These are phyloP conservation scores for Boletus reticuloceps DNA, from an alignment of 768 basidiomycete genomes.

Conservation along the genomic window DNA sequence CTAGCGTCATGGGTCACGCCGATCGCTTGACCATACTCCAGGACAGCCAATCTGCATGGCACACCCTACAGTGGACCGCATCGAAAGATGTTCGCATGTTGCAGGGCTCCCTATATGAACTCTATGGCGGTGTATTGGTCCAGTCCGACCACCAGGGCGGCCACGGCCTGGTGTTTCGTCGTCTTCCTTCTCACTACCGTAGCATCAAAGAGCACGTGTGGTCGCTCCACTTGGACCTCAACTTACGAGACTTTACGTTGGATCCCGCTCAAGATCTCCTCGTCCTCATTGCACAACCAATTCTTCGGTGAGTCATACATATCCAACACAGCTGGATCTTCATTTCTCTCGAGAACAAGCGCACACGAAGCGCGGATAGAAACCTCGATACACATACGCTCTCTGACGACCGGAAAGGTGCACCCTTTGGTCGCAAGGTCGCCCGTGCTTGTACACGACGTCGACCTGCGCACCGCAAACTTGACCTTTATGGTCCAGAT, in stretches of 20 bases:
- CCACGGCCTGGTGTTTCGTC: conserved; percentile 39
- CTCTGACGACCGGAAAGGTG: conserved; percentile 41
- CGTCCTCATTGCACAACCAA: conserved; percentile 44
- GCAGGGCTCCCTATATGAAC: conserved; percentile 50
- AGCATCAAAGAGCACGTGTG: conserved; percentile 47
- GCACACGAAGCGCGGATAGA: conserved; percentile 14
- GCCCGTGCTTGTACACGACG: conserved; percentile 29
- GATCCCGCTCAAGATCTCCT: conserved; percentile 68
- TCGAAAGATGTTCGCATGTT: conserved; percentile 38
- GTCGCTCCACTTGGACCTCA: conserved; percentile 37
- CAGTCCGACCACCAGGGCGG: conserved; percentile 31
- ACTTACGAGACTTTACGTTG: conserved; percentile 57
- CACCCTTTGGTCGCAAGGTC: conserved; percentile 44
- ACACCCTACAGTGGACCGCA: conserved; percentile 35
- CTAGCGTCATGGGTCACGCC: conserved; percentile 23
- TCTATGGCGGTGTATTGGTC: conserved; percentile 56
- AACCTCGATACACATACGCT: conserved; percentile 41
- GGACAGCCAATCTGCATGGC: conserved; percentile 40
- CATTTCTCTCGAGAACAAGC: conserved; percentile 11
- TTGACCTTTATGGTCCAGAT: conserved; percentile 53
- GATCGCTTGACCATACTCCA: conserved; percentile 40
- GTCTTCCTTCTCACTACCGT: conserved; percentile 49
- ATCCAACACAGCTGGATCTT: not conserved
- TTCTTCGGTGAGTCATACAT: conserved; percentile 29
- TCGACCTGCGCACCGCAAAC: conserved; percentile 15